A percentile compares a stretch with the other conserved stretches of the same genome.
phyloP scores from a whole-genome alignment of 2,329 filamentous ascomycete genomes.

The Aureobasidium pullulans region DNA sequence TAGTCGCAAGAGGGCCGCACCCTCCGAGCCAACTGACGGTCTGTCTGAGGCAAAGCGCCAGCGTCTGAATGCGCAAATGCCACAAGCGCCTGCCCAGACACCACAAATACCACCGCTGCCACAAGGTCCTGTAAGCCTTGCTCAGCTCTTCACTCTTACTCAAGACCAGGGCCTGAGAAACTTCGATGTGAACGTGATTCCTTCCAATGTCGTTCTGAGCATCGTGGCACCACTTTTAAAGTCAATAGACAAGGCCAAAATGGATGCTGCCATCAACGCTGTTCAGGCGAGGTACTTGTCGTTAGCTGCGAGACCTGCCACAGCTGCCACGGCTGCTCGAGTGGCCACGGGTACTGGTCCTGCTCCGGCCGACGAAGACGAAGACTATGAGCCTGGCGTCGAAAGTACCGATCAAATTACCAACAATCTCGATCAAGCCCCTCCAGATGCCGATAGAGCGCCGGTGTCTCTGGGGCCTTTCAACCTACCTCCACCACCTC shows the following conservation, averaged over 20 bases:
- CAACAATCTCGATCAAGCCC: slow-evolving; percentile 66
- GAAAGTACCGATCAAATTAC: slow-evolving; percentile 68
- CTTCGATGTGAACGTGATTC: slow-evolving; percentile 78
- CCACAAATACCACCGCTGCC: slow-evolving; percentile 54
- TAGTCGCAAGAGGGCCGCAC: slow-evolving; percentile 67
- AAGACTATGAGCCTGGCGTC: slow-evolving; percentile 89
- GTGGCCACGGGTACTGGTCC: slow-evolving; percentile 38
- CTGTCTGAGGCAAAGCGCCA: slow-evolving; percentile 76
- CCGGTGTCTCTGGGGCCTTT: slow-evolving; percentile 64
- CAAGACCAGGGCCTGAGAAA: slow-evolving; percentile 63
- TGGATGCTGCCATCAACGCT: slow-evolving; percentile 64
- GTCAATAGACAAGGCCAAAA: slow-evolving; percentile 58
- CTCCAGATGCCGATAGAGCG: slow-evolving; percentile 35
- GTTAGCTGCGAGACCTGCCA: slow-evolving; percentile 26
- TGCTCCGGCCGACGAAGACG: slow-evolving; percentile 71
- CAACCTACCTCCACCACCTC: slow-evolving; percentile 68
- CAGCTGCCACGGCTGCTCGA: slow-evolving; percentile 24
- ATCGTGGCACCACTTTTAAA: slow-evolving; percentile 75
- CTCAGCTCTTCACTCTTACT: slow-evolving; percentile 81
- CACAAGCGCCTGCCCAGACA: slow-evolving; percentile 30
- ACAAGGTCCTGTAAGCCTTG: slow-evolving; percentile 68
- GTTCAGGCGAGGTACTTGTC: slow-evolving; percentile 36
- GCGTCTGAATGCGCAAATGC: slow-evolving; percentile 52
- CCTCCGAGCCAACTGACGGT: slow-evolving; percentile 62
- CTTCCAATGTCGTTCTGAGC: slow-evolving; percentile 65